Conservation (phyloP, 805 yeast genomes). For the Blastobotrys peoriensis region DNA sequence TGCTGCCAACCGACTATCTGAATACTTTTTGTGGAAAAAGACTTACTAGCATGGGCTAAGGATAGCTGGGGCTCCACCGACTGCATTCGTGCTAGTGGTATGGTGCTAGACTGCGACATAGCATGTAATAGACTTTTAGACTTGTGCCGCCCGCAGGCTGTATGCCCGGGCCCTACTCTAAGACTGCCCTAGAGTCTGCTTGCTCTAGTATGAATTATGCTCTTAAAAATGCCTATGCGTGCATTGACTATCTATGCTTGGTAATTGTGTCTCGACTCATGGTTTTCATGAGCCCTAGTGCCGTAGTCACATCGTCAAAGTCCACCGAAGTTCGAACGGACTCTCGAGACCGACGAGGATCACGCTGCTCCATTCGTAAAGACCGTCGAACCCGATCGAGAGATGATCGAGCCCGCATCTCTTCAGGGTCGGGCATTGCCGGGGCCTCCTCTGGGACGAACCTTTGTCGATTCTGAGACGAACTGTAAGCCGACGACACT, state of each 20-base stretch:
- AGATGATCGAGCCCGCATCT: slow-evolving; percentile 17
- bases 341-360: slow-evolving; percentile 19
- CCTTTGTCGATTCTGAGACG: background rate
- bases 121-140: too few species aligned
- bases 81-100: too few species aligned
- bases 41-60: too few species aligned
- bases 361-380: slow-evolving; percentile 20
- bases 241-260: too few species aligned
- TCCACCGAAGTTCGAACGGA: slow-evolving; percentile 18
- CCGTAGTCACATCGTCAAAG: slow-evolving; percentile 30
- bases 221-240: too few species aligned
- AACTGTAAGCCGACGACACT: background rate
- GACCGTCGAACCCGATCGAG: slow-evolving; percentile 23
- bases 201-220: too few species aligned
- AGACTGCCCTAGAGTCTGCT: too few species aligned
- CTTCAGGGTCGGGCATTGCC: background rate
- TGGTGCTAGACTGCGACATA: too few species aligned
- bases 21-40: slow-evolving; percentile 62
- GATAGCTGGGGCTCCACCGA: too few species aligned
- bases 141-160: too few species aligned
- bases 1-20: slow-evolving; percentile 53
- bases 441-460: background rate
- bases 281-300: slow-evolving; percentile 27
- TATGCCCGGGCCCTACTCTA: too few species aligned
- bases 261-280: slow-evolving; percentile 13